Conservation (phyloP, 805 yeast species). For the Candida verbasci region DNA sequence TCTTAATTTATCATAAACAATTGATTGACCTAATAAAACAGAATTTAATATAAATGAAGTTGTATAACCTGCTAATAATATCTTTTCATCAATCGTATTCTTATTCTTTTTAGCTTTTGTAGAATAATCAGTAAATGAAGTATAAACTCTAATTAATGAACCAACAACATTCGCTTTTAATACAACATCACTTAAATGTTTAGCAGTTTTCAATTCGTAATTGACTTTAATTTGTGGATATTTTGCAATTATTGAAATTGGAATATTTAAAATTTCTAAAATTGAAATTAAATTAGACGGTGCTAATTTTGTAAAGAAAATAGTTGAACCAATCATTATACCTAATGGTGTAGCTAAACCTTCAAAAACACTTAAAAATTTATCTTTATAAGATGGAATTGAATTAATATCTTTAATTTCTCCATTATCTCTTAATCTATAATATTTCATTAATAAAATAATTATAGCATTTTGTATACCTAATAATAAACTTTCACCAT, state of each 20-base stretch:
- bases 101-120: slow-evolving; percentile 14
- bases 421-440: slow-evolving; percentile 17
- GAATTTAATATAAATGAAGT: slow-evolving; percentile 32
- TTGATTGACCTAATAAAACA: slow-evolving; percentile 32
- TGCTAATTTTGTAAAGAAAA: slow-evolving; percentile 28
- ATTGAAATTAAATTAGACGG: slow-evolving; percentile 23
- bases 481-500: slow-evolving; percentile 37
- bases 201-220: slow-evolving; percentile 28
- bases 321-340: slow-evolving; percentile 20
- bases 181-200: slow-evolving; percentile 34
- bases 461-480: slow-evolving; percentile 37
- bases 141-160: slow-evolving; percentile 34
- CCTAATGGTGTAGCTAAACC: slow-evolving; percentile 24
- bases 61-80: slow-evolving; percentile 36
- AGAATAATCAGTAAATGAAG: slow-evolving; percentile 29
- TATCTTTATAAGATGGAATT: slow-evolving; percentile 11
- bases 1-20: slow-evolving; percentile 16
- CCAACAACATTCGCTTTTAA: slow-evolving; percentile 39
- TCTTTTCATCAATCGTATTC: slow-evolving; percentile 21
- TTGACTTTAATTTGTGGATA: slow-evolving; percentile 37
- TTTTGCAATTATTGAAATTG: slow-evolving; percentile 33
- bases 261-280: slow-evolving; percentile 35
- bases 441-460: slow-evolving; percentile 32
- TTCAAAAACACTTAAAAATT: slow-evolving; percentile 11
- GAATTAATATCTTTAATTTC: slow-evolving; percentile 13